phyloP scores from a whole-genome alignment of 441 rosid genomes.

The Aquilaria agallochum region DNA sequence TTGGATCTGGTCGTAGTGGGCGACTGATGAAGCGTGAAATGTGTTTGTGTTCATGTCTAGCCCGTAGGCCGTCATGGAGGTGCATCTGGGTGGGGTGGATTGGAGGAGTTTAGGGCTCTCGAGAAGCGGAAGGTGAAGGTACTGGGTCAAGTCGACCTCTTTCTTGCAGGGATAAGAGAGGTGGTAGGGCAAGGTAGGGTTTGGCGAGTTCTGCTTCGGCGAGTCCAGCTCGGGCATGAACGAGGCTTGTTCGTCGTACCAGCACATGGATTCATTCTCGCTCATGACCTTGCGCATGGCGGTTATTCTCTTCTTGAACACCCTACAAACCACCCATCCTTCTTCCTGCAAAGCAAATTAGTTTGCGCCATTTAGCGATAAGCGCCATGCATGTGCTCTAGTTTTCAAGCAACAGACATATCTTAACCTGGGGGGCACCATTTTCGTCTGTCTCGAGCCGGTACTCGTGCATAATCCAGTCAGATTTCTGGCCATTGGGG shows the following conservation, averaged over 20 bases:
- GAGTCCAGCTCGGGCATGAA: conserved; percentile 52
- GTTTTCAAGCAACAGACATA: neutral
- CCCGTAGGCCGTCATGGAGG: conserved; percentile 26
- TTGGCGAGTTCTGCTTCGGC: conserved; percentile 36
- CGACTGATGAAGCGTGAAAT: conserved; percentile 35
- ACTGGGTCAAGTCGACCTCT: conserved; percentile 42
- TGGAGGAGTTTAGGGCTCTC: conserved; percentile 69
- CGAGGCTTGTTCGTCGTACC: conserved; percentile 72
- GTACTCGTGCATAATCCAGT: conserved; percentile 86
- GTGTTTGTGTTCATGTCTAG: conserved; percentile 36
- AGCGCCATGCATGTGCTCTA: neutral
- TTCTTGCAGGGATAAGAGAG: conserved; percentile 50
- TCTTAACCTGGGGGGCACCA: conserved; percentile 68
- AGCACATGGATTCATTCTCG: conserved; percentile 58
- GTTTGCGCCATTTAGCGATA: too few species aligned
- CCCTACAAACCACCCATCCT: conserved; percentile 98
- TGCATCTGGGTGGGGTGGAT: conserved; percentile 18
- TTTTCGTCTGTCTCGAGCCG: conserved; percentile 84
- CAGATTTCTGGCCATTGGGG: conserved; percentile 74
- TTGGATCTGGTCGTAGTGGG: conserved; percentile 40
- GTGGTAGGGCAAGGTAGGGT: conserved; percentile 27
- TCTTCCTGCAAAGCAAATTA: conserved; percentile 50
- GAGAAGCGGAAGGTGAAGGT: conserved; percentile 73
- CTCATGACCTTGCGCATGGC: conserved; percentile 35
- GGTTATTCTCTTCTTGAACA: conserved; percentile 76